Evolutionary conservation across 2,329 filamentous ascomycete species (phyloP).

Genomic region (Ophiostoma sp.): DNA sequence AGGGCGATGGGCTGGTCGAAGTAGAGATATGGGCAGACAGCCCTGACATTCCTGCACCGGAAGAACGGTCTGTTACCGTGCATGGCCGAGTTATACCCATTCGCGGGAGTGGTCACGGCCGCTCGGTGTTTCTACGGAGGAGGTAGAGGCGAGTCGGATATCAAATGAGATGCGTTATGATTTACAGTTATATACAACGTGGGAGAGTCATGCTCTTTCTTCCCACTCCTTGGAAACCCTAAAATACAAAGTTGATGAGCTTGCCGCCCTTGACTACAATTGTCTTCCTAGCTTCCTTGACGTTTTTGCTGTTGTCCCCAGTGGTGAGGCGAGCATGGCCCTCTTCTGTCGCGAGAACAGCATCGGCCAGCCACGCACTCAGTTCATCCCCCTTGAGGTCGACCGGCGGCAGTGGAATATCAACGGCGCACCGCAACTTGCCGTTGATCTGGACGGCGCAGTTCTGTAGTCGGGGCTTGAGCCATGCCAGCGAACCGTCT

Average conservation of each 20-base stretch:
- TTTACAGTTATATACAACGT: not conserved
- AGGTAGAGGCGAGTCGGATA: not conserved
- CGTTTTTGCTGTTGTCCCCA: constrained; percentile 38
- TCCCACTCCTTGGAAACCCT: constrained; percentile 15
- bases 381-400: constrained; percentile 44
- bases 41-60: constrained; percentile 41
- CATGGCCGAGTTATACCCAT: constrained; percentile 34
- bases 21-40: constrained; percentile 70
- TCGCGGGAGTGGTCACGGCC: constrained; percentile 44
- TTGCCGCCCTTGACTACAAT: constrained; percentile 62
- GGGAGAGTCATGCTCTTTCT: not conserved
- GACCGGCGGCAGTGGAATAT: constrained; percentile 50
- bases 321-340: constrained; percentile 51
- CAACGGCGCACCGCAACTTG: constrained; percentile 63
- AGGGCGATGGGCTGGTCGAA: constrained; percentile 29
- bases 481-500: constrained; percentile 47
- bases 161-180: not conserved
- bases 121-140: constrained; percentile 39
- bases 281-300: constrained; percentile 54
- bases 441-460: constrained; percentile 76
- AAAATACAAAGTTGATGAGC: constrained; percentile 68
- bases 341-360: constrained; percentile 56
- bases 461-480: constrained; percentile 46
- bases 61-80: constrained; percentile 27
- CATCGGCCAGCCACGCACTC: constrained; percentile 54